Evolutionary conservation across 2,329 filamentous ascomycete genomes (phyloP).

Genomic region (Talaromyces funiculosus): DNA sequence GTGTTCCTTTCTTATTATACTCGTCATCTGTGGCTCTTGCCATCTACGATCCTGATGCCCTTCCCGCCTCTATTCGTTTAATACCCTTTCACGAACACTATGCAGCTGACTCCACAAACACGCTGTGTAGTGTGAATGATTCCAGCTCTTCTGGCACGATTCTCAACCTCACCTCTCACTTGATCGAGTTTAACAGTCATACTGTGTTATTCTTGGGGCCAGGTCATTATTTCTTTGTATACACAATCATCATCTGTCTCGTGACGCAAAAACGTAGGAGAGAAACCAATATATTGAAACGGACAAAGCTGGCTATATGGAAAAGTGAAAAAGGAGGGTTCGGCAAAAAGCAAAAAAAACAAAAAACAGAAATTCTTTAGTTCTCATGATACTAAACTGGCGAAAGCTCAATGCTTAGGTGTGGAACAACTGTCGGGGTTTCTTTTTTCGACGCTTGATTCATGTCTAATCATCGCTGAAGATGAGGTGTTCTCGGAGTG

Average conservation of each 20-base stretch:
- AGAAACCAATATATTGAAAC: neutral
- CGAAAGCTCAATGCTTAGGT: conserved; percentile 12
- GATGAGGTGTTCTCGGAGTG: conserved; percentile 16
- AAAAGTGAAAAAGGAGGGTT: conserved; percentile 8
- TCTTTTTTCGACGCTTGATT: conserved; percentile 4
- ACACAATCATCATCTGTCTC: conserved; percentile 9
- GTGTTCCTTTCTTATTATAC: conserved; percentile 19
- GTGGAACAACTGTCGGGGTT: conserved; percentile 5
- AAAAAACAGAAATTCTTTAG: neutral
- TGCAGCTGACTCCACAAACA: conserved; percentile 1
- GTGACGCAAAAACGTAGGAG: neutral
- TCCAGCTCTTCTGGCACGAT: neutral
- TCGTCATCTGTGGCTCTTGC: conserved; percentile 16
- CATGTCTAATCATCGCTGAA: conserved; percentile 13
- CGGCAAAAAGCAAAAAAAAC: too few relatives aligned
- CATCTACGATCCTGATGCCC: conserved; percentile 12
- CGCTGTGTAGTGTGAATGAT: conserved; percentile 8
- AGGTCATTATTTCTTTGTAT: conserved; percentile 6
- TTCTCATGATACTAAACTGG: conserved; percentile 9
- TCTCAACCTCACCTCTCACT: conserved; percentile 3
- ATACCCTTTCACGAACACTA: conserved; percentile 11
- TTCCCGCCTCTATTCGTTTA: conserved; percentile 13
- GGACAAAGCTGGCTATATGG: conserved; percentile 7
- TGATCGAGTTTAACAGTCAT: conserved; percentile 2
- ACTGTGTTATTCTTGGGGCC: neutral